Evolutionary conservation across 1,139 yeast species (phyloP).

Genomic region (Sugiyamaella pinicola): DNA sequence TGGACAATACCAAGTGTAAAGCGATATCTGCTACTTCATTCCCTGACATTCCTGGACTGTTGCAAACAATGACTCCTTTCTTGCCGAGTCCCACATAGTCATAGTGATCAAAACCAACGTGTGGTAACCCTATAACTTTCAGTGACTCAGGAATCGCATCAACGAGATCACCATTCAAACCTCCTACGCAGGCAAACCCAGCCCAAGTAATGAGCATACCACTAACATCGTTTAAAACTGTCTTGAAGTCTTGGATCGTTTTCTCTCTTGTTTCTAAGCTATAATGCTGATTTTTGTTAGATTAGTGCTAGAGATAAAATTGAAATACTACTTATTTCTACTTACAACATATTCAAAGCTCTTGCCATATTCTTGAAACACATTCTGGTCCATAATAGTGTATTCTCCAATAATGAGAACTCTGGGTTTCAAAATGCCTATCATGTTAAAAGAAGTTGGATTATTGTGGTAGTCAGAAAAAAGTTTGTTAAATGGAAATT

Average conservation of each 20-base stretch:
- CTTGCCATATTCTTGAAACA: constrained; percentile 7
- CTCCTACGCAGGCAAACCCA: constrained; percentile 26
- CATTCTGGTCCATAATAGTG: constrained; percentile 4
- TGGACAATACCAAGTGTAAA: constrained; percentile 57
- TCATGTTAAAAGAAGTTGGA: background rate
- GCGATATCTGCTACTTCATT: constrained; percentile 79
- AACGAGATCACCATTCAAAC: constrained; percentile 45
- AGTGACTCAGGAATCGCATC: constrained; percentile 55
- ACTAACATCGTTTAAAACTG: constrained; percentile 4
- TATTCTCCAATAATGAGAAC: constrained; percentile 15
- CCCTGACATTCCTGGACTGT: constrained; percentile 56
- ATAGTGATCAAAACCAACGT: constrained; percentile 70
- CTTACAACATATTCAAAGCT: constrained; percentile 13
- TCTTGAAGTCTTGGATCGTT: constrained; percentile 10
- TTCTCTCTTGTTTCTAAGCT: constrained; percentile 10
- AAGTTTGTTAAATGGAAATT: background rate
- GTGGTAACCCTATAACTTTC: constrained; percentile 62
- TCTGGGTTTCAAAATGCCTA: constrained; percentile 1
- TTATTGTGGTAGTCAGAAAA: background rate
- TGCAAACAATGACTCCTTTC: constrained; percentile 57
- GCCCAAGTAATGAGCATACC: constrained; percentile 6
- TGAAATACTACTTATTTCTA: background rate
- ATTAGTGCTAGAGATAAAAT: background rate
- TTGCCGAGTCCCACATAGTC: constrained; percentile 49
- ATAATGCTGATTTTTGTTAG: constrained; percentile 12